These are phyloP conservation scores for Aspergillus sparsus DNA, from an alignment of 495 filamentous ascomycete species.

Conservation along the genomic window DNA sequence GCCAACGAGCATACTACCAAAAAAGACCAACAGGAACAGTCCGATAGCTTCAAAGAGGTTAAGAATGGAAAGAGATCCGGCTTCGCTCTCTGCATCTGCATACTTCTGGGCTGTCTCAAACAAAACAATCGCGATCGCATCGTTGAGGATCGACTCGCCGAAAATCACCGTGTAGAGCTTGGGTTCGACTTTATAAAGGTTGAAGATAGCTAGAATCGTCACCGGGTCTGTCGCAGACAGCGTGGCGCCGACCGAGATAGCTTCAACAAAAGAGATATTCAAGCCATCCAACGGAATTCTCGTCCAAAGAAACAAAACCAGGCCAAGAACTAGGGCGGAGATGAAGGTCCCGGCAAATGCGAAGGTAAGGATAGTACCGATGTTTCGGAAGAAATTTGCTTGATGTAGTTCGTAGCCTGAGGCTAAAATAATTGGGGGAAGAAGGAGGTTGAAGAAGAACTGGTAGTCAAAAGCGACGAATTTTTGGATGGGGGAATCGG, in stretches of 20 bases:
- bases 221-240: conserved; percentile 96
- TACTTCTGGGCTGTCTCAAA: conserved; percentile 97
- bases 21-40: conserved; percentile 93
- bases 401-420: conserved; percentile 98
- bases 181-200: conserved; percentile 97
- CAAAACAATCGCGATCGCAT: conserved; percentile 96
- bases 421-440: conserved; percentile 95
- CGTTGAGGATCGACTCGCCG: conserved; percentile 96
- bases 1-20: conserved; percentile 88
- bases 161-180: conserved; percentile 98
- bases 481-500: conserved; percentile 77
- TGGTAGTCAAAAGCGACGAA: conserved; percentile 96
- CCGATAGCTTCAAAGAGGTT: conserved; percentile 88
- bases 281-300: conserved; percentile 81
- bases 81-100: conserved; percentile 62
- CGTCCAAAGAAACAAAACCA: conserved; percentile 86
- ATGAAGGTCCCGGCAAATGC: conserved; percentile 97
- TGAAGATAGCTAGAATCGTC: conserved; percentile 97
- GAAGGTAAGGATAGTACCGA: conserved; percentile 97
- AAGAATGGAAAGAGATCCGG: conserved; percentile 64
- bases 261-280: conserved; percentile 86
- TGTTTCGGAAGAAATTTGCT: conserved; percentile 97
- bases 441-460: conserved; percentile 97
- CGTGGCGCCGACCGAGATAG: conserved; percentile 92
- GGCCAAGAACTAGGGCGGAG: conserved; percentile 86